A percentile compares a stretch with the other conserved stretches of the same genome.
phyloP scores from a whole-genome alignment of 805 yeast genomes.

The Spathaspora hagerdaliae region DNA sequence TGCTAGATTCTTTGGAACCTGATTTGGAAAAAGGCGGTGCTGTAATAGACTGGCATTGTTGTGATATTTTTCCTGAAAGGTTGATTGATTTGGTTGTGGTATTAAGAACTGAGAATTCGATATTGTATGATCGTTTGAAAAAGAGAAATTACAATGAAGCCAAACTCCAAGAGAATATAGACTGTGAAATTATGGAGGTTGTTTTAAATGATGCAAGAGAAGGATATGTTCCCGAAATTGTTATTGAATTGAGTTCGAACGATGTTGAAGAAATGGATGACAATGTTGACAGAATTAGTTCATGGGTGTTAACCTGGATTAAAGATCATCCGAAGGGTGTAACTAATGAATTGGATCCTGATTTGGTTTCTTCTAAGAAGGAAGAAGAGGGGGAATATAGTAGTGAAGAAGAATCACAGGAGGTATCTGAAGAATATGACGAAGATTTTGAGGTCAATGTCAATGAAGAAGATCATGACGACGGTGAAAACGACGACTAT shows the following conservation, averaged over 20 bases:
- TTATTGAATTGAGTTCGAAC: constrained; percentile 76
- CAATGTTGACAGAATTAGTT: constrained; percentile 71
- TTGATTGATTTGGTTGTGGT: constrained; percentile 91
- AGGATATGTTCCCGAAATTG: constrained; percentile 72
- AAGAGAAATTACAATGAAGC: constrained; percentile 74
- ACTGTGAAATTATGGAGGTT: constrained; percentile 96
- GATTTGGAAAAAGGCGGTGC: constrained; percentile 79
- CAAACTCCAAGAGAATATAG: constrained; percentile 87
- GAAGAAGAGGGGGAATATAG: constrained; percentile 11
- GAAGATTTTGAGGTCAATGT: constrained; percentile 10
- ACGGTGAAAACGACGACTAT: constrained; percentile 2
- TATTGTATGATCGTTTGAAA: constrained; percentile 69
- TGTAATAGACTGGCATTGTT: constrained; percentile 96
- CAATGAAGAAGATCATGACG: constrained; percentile 10
- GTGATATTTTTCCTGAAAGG: constrained; percentile 92
- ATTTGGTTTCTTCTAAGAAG: constrained; percentile 8
- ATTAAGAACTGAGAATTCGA: constrained; percentile 68
- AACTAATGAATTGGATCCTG: constrained; percentile 23
- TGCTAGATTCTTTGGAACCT: constrained; percentile 77
- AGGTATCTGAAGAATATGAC: constrained; percentile 6
- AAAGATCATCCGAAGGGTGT: constrained; percentile 42
- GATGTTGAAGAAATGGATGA: constrained; percentile 70
- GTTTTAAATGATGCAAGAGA: constrained; percentile 83
- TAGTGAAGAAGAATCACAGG: constrained; percentile 11
- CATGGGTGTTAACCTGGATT: constrained; percentile 78